phyloP scores from a whole-genome alignment of 2,329 filamentous ascomycete species.

The Fusarium miscanthi region DNA sequence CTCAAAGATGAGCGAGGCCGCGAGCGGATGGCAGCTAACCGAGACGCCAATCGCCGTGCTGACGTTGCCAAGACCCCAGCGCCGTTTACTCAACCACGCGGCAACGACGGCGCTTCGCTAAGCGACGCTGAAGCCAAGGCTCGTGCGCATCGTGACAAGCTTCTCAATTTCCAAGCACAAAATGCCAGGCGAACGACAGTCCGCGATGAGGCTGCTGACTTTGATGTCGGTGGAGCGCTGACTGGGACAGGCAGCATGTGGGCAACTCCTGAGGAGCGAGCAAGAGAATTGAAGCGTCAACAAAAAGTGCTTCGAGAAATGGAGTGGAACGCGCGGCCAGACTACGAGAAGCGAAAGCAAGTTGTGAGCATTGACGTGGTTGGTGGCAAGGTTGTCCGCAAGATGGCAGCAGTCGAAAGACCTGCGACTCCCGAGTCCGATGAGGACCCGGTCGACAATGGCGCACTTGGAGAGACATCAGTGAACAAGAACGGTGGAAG shows the following conservation, averaged over 20 bases:
- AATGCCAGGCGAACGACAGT: slow-evolving; percentile 87
- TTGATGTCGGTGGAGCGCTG: slow-evolving; percentile 62
- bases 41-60: slow-evolving; percentile 72
- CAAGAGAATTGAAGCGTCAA: slow-evolving; percentile 84
- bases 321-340: slow-evolving; percentile 85
- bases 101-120: slow-evolving; percentile 50
- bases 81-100: slow-evolving; percentile 66
- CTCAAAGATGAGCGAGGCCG: slow-evolving; percentile 86
- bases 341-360: slow-evolving; percentile 88
- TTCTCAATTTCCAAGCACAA: slow-evolving; percentile 85
- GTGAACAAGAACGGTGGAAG: slow-evolving; percentile 48
- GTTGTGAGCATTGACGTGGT: slow-evolving; percentile 87
- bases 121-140: slow-evolving; percentile 74
- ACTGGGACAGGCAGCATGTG: slow-evolving; percentile 70
- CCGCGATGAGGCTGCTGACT: slow-evolving; percentile 81
- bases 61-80: slow-evolving; percentile 71
- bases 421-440: slow-evolving; percentile 63
- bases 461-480: slow-evolving; percentile 49
- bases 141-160: slow-evolving; percentile 80
- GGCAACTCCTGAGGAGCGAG: slow-evolving; percentile 85
- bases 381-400: slow-evolving; percentile 79
- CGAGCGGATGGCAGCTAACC: slow-evolving; percentile 86
- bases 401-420: slow-evolving; percentile 73
- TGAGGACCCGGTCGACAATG: slow-evolving; percentile 50
- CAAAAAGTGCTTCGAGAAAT: slow-evolving; percentile 85